Evolutionary conservation across 1,284 basidiomycete genomes (phyloP).

Genomic region (Cystobasidium pallidum): DNA sequence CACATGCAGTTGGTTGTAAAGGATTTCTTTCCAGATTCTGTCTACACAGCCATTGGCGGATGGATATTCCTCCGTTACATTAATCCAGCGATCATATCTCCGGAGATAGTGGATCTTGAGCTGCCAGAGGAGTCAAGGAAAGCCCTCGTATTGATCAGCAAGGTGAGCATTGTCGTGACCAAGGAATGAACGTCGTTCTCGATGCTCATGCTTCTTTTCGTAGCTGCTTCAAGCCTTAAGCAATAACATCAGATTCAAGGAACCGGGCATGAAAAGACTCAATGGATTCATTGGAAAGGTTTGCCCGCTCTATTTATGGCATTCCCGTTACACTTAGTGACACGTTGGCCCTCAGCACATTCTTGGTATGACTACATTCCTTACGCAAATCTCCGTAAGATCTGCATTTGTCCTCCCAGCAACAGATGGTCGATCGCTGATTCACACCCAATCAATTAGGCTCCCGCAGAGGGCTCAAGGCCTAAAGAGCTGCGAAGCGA

Average conservation of each 20-base stretch:
- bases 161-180: conserved; percentile 60
- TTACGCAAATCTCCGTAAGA: conserved; percentile 76
- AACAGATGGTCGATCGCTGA: neutral
- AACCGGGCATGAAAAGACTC: conserved; percentile 74
- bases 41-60: conserved; percentile 66
- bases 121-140: conserved; percentile 68
- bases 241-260: conserved; percentile 88
- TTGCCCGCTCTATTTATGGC: neutral
- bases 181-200: neutral
- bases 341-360: conserved; percentile 64
- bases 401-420: conserved; percentile 34
- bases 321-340: neutral
- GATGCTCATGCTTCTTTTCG: neutral
- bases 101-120: conserved; percentile 80
- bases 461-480: neutral
- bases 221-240: conserved; percentile 74
- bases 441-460: neutral
- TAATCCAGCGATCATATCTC: conserved; percentile 78
- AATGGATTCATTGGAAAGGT: conserved; percentile 68
- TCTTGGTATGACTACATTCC: conserved; percentile 75
- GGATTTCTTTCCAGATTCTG: conserved; percentile 56
- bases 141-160: conserved; percentile 81
- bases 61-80: conserved; percentile 81
- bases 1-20: conserved; percentile 81
- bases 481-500: neutral